A percentile compares a stretch with the other conserved stretches of the same genome.
phyloP scores from a whole-genome alignment of 805 yeast species.

The Kazachstania psychrophila region DNA sequence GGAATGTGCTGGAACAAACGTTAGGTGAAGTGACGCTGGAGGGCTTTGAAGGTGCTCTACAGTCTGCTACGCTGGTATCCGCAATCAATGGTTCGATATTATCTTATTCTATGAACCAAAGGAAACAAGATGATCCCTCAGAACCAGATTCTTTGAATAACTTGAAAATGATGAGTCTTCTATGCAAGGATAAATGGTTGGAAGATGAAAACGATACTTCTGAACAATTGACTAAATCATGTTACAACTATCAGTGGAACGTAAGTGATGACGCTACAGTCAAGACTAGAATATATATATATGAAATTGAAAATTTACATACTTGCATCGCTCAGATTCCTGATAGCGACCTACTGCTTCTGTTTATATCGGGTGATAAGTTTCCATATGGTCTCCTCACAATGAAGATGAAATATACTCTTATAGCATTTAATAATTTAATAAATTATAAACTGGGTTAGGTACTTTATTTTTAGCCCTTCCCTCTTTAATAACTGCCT shows the following conservation, averaged over 20 bases:
- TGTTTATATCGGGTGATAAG: slow-evolving; percentile 18
- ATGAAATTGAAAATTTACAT: slow-evolving; percentile 28
- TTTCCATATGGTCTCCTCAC: slow-evolving; percentile 29
- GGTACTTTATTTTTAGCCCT: not conserved
- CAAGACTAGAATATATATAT: slow-evolving; percentile 22
- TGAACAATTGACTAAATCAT: slow-evolving; percentile 7
- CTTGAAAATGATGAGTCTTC: slow-evolving; percentile 27
- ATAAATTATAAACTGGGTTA: slow-evolving; percentile 22
- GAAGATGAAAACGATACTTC: slow-evolving; percentile 19
- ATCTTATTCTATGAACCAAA: slow-evolving; percentile 16
- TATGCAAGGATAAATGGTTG: slow-evolving; percentile 28
- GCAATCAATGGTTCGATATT: slow-evolving; percentile 25
- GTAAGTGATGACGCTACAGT: slow-evolving; percentile 6
- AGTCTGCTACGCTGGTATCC: slow-evolving; percentile 21
- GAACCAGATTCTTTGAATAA: slow-evolving; percentile 15
- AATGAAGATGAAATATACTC: slow-evolving; percentile 21
- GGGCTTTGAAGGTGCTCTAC: slow-evolving; percentile 11
- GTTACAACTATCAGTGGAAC: slow-evolving; percentile 11
- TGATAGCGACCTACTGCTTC: slow-evolving; percentile 21
- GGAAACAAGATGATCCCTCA: not conserved
- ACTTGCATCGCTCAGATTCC: slow-evolving; percentile 25
- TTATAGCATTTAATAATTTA: slow-evolving; percentile 17
- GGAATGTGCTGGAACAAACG: slow-evolving; percentile 12
- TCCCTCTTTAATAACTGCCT: not conserved
- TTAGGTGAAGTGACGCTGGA: slow-evolving; percentile 15